These are phyloP conservation scores for Hymenoscyphus fructigenus DNA, from an alignment of 2,329 filamentous ascomycete genomes.

Conservation along the genomic window DNA sequence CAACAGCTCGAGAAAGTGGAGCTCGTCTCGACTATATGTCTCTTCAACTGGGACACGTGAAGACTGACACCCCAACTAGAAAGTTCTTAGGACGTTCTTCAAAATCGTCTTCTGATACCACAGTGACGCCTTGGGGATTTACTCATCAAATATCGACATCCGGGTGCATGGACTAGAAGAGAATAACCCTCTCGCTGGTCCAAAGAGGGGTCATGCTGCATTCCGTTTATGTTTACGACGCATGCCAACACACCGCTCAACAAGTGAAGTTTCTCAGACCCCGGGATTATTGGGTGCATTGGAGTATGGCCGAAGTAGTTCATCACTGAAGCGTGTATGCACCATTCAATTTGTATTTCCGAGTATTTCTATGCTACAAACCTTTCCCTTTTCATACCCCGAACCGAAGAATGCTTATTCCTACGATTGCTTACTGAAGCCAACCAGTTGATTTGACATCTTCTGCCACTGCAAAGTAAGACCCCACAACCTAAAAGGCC, in stretches of 20 bases:
- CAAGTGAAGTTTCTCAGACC: neutral
- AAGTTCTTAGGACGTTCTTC: too few species aligned
- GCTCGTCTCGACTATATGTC: neutral
- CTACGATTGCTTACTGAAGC: too few species aligned
- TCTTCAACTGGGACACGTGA: neutral
- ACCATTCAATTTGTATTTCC: neutral
- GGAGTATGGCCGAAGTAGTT: neutral
- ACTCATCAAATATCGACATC: neutral
- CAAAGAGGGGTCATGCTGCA: neutral
- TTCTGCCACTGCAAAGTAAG: neutral
- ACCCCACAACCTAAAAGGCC: neutral
- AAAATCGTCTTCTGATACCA: too few species aligned
- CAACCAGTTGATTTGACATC: neutral
- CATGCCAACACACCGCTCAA: neutral
- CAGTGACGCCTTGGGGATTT: too few species aligned
- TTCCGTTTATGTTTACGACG: neutral
- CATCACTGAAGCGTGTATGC: neutral
- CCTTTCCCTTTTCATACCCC: neutral
- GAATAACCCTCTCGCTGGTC: neutral
- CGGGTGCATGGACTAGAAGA: neutral
- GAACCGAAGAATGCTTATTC: neutral
- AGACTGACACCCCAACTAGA: neutral
- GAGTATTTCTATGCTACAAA: neutral
- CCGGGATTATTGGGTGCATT: too few species aligned
- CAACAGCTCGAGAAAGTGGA: neutral